Conservation (phyloP, 495 filamentous ascomycete genomes). For the Sporormia fimetaria region DNA sequence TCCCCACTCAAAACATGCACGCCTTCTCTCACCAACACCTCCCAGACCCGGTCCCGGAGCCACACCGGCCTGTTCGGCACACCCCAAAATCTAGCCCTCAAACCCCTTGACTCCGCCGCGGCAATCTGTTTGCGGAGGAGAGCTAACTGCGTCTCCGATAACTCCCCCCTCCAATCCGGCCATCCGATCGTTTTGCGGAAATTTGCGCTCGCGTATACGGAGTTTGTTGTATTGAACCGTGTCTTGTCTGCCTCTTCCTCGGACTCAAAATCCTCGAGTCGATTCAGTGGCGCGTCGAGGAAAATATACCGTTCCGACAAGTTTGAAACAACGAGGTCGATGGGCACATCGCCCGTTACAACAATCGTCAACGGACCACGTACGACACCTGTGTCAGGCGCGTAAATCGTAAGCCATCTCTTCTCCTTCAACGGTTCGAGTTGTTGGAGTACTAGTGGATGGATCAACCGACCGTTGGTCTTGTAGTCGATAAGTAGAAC, state of each 20-base stretch:
- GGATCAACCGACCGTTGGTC: conserved; percentile 23
- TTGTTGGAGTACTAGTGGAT: conserved; percentile 24
- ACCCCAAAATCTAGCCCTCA: conserved; percentile 25
- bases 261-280: no score
- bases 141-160: conserved; percentile 19
- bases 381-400: conserved; percentile 13
- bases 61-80: conserved; percentile 27
- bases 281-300: conserved; percentile 26
- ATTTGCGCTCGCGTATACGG: conserved; percentile 33
- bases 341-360: conserved; percentile 25
- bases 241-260: conserved; percentile 6
- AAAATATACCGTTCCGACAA: conserved; percentile 25
- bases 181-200: conserved; percentile 33
- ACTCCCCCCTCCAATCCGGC: conserved; percentile 28
- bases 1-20: conserved; percentile 26
- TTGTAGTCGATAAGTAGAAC: conserved; percentile 35
- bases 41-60: conserved; percentile 25
- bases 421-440: conserved; percentile 25
- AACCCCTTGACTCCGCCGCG: conserved; percentile 14
- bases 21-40: conserved; percentile 17
- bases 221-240: conserved; percentile 30
- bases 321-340: conserved; percentile 19
- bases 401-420: conserved; percentile 27
- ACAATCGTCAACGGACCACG: conserved; percentile 24
- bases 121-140: conserved; percentile 20